Base-by-base conservation (phyloP, 2,329 filamentous ascomycete species). In the Xylaria multiplex region DNA sequence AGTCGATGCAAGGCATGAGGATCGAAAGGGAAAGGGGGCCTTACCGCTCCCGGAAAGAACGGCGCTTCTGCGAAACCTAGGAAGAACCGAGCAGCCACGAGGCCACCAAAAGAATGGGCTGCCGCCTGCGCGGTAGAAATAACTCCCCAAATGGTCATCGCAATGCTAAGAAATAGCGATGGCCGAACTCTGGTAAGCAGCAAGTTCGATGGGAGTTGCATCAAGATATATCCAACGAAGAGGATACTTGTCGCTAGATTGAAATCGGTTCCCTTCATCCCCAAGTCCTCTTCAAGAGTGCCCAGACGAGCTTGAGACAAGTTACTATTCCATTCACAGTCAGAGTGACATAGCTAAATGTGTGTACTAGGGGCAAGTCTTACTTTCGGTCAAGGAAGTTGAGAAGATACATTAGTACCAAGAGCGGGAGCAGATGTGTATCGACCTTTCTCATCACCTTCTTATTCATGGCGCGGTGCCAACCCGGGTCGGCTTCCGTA, bases 151-250 rank as follows among this genome's bases (percentile, higher is more conserved):
- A 77, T 72, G 0, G 80, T 77, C 73, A 85, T 84, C 0, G 81
- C 81, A 0, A 77, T 74, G 0, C 84, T 80, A 1, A 89, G 79
- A 66, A 87, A 89, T 1, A 84, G 62, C 1, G 84, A 84, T 0
- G 86, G 86, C 9, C 81, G 79, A 35, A 87, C 77, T 2, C 83
- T 78, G 0, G 86, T 88, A 2, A 89, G 77, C 0, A 87, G 71
- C 63, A 89, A 79, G 66, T 90, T 90, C 0, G 86, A 88, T 0
- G 87, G 88, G 0, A 90, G 76, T 72, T 90, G 86, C 83, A 89
- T 88, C 13, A 88, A 76, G 0, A 89, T 77, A 69, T 90, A 90
- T 3, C 86, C 83, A 1, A 88, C 85, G 66, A 87, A 88, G 35
- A 86, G 77, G 69, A 86, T 84, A 66, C 81, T 83, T 4, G 83